These are phyloP conservation scores for Talaromyces sp. DNA, from an alignment of 2,329 filamentous ascomycete species.

Conservation along the genomic window DNA sequence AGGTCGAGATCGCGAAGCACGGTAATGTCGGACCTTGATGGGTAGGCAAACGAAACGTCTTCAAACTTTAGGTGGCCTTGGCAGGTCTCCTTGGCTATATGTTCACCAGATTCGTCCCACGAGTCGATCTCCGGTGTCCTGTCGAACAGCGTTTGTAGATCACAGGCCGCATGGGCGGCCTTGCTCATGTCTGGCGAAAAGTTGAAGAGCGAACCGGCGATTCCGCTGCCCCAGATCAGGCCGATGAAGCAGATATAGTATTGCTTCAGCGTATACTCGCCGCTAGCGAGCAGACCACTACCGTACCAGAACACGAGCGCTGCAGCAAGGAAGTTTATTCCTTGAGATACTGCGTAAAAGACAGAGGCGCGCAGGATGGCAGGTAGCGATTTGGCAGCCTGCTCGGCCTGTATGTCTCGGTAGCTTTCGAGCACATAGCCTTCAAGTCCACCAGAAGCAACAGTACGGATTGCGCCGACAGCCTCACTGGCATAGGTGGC, in stretches of 20 bases:
- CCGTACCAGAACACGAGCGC: conserved; percentile 94
- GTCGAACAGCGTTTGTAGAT: conserved; percentile 60
- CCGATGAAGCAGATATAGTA: conserved; percentile 90
- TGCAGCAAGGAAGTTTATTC: conserved; percentile 74
- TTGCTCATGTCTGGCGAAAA: conserved; percentile 93
- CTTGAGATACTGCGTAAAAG: conserved; percentile 81
- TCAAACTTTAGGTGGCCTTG: conserved; percentile 31
- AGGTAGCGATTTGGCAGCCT: conserved; percentile 70
- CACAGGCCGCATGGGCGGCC: conserved; percentile 74
- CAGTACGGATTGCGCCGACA: neutral
- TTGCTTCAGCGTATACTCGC: conserved; percentile 72
- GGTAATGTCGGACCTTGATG: conserved; percentile 80
- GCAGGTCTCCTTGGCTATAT: neutral
- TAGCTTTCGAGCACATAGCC: conserved; percentile 64
- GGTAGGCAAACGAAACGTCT: conserved; percentile 57
- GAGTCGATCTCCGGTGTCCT: conserved; percentile 34
- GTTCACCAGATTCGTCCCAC: conserved; percentile 43
- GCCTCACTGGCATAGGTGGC: conserved; percentile 60
- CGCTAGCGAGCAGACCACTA: conserved; percentile 65
- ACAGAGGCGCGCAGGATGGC: conserved; percentile 72
- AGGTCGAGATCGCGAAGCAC: conserved; percentile 83
- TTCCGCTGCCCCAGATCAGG: conserved; percentile 87
- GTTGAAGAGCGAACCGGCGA: conserved; percentile 81
- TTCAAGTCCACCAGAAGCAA: conserved; percentile 70
- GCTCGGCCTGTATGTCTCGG: conserved; percentile 58